Conservation (phyloP, 208 protist genomes). For the Naegleria fowleri region DNA sequence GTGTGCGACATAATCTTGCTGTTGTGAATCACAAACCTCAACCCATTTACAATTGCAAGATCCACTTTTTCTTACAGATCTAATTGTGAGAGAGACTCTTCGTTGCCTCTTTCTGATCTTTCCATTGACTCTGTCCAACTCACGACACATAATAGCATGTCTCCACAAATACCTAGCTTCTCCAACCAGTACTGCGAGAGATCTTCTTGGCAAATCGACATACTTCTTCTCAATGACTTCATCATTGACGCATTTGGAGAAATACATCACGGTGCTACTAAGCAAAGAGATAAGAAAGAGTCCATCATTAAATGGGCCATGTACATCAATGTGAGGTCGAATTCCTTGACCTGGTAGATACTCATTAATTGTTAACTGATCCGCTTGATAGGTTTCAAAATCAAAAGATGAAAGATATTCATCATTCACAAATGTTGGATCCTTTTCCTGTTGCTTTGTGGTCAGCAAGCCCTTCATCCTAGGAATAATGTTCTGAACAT, state of each 20-base stretch:
- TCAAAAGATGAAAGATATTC: neutral
- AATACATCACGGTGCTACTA: neutral
- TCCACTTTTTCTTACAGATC: neutral
- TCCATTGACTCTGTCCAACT: neutral
- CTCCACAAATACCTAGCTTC: slow-evolving; percentile 30
- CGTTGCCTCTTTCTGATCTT: neutral
- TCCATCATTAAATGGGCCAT: slow-evolving; percentile 34
- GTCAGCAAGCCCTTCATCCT: neutral
- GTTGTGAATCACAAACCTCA: neutral
- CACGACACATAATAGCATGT: neutral
- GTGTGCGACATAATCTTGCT: neutral
- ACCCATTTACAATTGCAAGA: neutral
- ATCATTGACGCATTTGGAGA: neutral
- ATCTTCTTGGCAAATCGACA: neutral
- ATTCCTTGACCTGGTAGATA: slow-evolving; percentile 43
- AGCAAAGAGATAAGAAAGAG: slow-evolving; percentile 18
- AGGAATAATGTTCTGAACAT: neutral
- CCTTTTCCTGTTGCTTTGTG: neutral
- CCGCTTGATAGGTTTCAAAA: neutral
- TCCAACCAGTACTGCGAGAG: neutral
- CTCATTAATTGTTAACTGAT: slow-evolving; percentile 43
- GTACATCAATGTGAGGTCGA: slow-evolving; percentile 31
- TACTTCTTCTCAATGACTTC: neutral
- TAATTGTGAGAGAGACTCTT: slow-evolving; percentile 8
- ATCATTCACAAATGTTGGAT: neutral